Evolutionary conservation across 306 rosid genomes (phyloP).

Genomic region (Sesbania bispinosa): DNA sequence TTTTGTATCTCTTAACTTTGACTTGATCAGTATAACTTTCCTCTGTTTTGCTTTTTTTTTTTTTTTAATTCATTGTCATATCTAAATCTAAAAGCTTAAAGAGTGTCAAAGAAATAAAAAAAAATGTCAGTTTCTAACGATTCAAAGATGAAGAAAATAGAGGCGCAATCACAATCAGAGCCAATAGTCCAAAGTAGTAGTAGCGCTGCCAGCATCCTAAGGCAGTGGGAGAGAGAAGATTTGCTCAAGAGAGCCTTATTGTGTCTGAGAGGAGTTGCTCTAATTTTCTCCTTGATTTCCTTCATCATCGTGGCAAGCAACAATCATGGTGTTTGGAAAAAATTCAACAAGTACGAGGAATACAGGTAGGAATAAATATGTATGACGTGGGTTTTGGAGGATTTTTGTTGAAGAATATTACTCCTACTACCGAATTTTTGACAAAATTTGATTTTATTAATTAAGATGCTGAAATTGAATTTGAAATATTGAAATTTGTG

Average conservation of each 20-base stretch:
- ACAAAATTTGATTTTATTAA: constrained; percentile 3
- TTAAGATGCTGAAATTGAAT: background rate
- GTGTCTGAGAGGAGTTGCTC: constrained; percentile 41
- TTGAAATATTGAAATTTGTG: background rate
- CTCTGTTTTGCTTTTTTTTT: background rate
- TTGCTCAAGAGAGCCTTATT: constrained; percentile 39
- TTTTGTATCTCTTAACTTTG: background rate
- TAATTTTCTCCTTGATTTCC: constrained; percentile 50
- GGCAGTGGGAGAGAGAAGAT: constrained; percentile 47
- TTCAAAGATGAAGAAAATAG: background rate
- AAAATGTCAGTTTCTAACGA: constrained; percentile 15
- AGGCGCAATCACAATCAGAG: too few species aligned
- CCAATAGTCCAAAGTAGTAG: background rate
- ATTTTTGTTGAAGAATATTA: background rate
- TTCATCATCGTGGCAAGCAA: constrained; percentile 53
- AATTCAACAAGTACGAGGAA: constrained; percentile 47
- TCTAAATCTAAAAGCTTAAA: background rate
- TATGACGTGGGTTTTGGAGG: background rate
- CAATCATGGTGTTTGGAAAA: constrained; percentile 40
- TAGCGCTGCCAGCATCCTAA: constrained; percentile 4
- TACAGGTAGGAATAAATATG: constrained; percentile 25
- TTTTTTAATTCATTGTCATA: background rate
- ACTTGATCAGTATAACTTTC: background rate
- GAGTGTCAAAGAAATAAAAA: background rate
- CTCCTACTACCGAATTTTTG: too few species aligned